A percentile compares a stretch with the other conserved stretches of the same genome.
phyloP scores from a whole-genome alignment of 768 basidiomycete species.

The Phlebiopsis flavidoalba region DNA sequence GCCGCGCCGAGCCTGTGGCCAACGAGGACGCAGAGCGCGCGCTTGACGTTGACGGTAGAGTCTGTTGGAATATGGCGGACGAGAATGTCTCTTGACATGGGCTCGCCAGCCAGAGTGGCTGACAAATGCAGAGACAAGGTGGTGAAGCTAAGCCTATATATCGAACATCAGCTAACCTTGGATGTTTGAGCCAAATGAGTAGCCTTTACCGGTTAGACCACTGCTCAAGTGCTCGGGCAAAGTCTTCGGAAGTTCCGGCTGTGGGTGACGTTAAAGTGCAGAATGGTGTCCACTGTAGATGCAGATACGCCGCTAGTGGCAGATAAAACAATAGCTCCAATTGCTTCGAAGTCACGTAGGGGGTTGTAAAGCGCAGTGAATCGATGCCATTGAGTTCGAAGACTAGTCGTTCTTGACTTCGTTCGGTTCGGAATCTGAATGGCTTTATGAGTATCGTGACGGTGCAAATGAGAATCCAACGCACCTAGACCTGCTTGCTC shows the following conservation, averaged over 20 bases:
- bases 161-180: not conserved
- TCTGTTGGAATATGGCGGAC: not conserved
- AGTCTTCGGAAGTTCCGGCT: slow-evolving; percentile 39
- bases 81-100: not conserved
- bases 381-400: slow-evolving; percentile 64
- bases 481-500: not conserved
- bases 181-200: not conserved
- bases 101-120: not conserved
- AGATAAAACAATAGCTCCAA: slow-evolving; percentile 35
- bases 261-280: slow-evolving; percentile 41
- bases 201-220: not conserved
- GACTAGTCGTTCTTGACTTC: slow-evolving; percentile 31
- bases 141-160: not conserved
- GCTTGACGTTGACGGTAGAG: slow-evolving; percentile 22
- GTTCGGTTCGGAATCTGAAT: slow-evolving; percentile 42
- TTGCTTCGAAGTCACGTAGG: slow-evolving; percentile 29
- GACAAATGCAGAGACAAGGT: not conserved
- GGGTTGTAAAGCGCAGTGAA: slow-evolving; percentile 48
- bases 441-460: not conserved
- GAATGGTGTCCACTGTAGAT: slow-evolving; percentile 37
- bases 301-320: slow-evolving; percentile 38
- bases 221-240: slow-evolving; percentile 16
- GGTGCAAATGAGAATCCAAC: not conserved
- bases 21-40: slow-evolving; percentile 32
- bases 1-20: slow-evolving; percentile 28